Evolutionary conservation across 2,329 filamentous ascomycete genomes (phyloP), one percentile per base, ranked within the genome.

Genomic region (Furcasterigmium sp.): DNA sequence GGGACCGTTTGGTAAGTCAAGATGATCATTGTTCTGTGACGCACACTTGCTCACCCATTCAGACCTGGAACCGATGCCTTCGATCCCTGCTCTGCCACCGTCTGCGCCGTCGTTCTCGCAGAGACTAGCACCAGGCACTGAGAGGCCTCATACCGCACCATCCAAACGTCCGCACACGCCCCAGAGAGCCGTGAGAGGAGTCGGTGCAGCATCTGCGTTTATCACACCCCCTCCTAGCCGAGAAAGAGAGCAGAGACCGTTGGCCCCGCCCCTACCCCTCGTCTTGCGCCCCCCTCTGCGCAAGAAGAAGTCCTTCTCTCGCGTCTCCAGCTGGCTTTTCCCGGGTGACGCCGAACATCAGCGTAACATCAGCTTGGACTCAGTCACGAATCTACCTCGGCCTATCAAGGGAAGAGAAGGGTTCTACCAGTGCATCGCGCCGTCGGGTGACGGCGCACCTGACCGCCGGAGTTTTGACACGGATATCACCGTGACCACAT

Each of bases 301-400:
- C 46, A 83, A 83, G 67, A 84, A 82, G 68, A 84, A 83, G 55
- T 82, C 79, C 0, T 83, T 84, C 55, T 79, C 78, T 9, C 69
- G 72, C 14, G 75, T 83, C 8, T 82, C 79, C 3, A 72, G 60
- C 51, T 83, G 79, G 78, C 64, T 83, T 20, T 78, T 75, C 51
- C 67, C 73, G 36, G 43, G 32, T 5, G 38, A 37, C 40, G 35
- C 35, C 35, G 35, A 25, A 3, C 58, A 61, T 42, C 59, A 56
- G 25, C 60, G 60, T 15, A 65, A 68, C 40, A 57, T 69, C 40
- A 70, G 67, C 44, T 53, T 73, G 23, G 70, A 76, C 47, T 72
- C 71, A 3, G 60, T 80, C 20, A 82, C 77, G 37, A 82, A 80
- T 50, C 60, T 59, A 5, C 78, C 78, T 2, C 70, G 61, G 32